Base-by-base conservation (phyloP, 1,139 yeast genomes). In the Diutina ranongensis region DNA sequence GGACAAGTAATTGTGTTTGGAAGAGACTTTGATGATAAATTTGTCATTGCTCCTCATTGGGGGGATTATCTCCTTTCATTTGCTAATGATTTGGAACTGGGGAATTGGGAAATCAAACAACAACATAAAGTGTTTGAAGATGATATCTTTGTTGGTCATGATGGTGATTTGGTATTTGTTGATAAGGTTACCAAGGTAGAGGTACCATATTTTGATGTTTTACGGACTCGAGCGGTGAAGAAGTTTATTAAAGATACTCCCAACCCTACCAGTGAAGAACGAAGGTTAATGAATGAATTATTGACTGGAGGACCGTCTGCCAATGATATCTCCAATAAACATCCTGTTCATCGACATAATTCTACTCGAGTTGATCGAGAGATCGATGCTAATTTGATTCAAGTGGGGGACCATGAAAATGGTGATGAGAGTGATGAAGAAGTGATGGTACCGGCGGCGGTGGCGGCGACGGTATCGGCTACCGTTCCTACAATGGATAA, bases 101-200 rank as follows among this genome's bases (percentile, higher is more conserved):
- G 42, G n/a, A 22, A 38, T 16, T 38, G 42, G 42, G 33, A 16
- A 12, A 38, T 38, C 32, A 10, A 25, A 12, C 15, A 25, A 31
- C 21, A 9, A 13, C 20, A n/a, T 4, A 38, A 22, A 22, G 33
- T 15, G 12, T 20, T 25, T 18, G 42, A 38, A n/a, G 52, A 51
- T 21, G 52, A 52, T 22, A 67, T 76, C 50, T 68, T 74, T 53
- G 64, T 77, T 28, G 84, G 84, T 2, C 63, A 57, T 49, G 86
- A 84, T 50, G 94, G 92, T 49, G 88, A 83, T 47, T 68, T 88
- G 51, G 76, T 78, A 15, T 87, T 70, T 57, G 66, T 74, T 49
- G 85, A 83, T 50, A 68, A 68, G 48, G 57, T 51, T 16, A 56
- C 68, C 4, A 63, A 66, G 25, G 47, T 47, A 16, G 82, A 74